These are phyloP conservation scores for Rhypophila decipiens DNA, from an alignment of 495 filamentous ascomycete genomes.

Conservation along the genomic window DNA sequence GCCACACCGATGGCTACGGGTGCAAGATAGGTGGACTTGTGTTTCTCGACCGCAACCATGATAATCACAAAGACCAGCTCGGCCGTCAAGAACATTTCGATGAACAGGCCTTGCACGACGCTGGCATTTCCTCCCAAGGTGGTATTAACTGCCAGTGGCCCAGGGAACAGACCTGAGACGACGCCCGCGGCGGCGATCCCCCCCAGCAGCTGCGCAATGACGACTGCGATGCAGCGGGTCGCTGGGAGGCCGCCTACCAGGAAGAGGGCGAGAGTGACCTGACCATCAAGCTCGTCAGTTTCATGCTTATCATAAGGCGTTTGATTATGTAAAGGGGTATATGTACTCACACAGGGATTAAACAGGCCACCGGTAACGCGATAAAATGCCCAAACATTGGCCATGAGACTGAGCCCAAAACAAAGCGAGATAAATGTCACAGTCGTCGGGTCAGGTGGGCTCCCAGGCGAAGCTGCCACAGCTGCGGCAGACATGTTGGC, in stretches of 20 bases:
- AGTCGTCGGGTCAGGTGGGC: constrained; percentile 28
- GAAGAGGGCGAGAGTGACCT: constrained; percentile 49
- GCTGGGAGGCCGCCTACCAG: constrained; percentile 49
- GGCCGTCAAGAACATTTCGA: constrained; percentile 75
- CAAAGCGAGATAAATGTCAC: constrained; percentile 65
- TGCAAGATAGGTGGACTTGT: constrained; percentile 70
- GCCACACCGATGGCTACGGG: constrained; percentile 71
- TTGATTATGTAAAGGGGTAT: constrained; percentile 22
- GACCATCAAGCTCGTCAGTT: background rate
- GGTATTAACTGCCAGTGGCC: constrained; percentile 54
- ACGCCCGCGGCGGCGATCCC: constrained; percentile 53
- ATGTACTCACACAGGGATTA: constrained; percentile 56
- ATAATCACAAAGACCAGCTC: constrained; percentile 73
- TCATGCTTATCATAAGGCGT: background rate
- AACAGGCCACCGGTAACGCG: constrained; percentile 74
- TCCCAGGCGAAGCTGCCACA: constrained; percentile 13
- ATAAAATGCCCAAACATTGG: constrained; percentile 85
- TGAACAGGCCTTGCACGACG: constrained; percentile 60
- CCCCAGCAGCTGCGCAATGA: constrained; percentile 51
- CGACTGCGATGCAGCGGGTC: constrained; percentile 43
- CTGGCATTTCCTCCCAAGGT: constrained; percentile 50
- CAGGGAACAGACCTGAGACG: constrained; percentile 57
- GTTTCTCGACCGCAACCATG: constrained; percentile 79
- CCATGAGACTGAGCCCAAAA: constrained; percentile 70
- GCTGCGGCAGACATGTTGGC: constrained; percentile 44